These are phyloP conservation scores for Prunus kanzakura DNA, from an alignment of 306 rosid genomes.

Conservation along the genomic window DNA sequence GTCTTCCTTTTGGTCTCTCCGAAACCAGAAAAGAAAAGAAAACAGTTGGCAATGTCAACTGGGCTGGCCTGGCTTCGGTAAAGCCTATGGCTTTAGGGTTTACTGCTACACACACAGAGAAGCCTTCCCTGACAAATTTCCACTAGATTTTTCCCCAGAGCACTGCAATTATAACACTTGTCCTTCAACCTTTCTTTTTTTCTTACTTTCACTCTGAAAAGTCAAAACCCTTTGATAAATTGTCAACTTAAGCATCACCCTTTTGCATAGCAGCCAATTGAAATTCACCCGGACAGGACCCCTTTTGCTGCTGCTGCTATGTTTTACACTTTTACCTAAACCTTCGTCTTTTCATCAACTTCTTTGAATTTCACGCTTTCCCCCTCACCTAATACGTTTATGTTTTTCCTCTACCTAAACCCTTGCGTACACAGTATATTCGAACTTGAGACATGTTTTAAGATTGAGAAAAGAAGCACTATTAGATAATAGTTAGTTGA, in stretches of 20 bases:
- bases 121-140: not conserved
- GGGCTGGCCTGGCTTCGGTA: not conserved
- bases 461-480: rapidly evolving
- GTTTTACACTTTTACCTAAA: not conserved
- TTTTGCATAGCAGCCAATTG: not conserved
- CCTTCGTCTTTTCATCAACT: not conserved
- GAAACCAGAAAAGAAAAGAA: too few relatives aligned
- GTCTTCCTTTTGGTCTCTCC: too few relatives aligned
- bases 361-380: not conserved
- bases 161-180: not conserved
- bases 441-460: rapidly evolving
- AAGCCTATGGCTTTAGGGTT: not conserved
- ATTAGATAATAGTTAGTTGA: too few relatives aligned
- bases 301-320: not conserved
- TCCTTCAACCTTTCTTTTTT: not conserved
- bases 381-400: not conserved
- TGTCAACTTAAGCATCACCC: not conserved
- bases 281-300: not conserved
- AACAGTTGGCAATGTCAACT: too few relatives aligned
- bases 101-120: not conserved
- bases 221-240: not conserved
- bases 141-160: not conserved
- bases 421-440: rapidly evolving
- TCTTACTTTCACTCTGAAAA: not conserved
- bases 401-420: too few relatives aligned